phyloP scores from a whole-genome alignment of 2,329 filamentous ascomycete species.

The Huntiella moniliformis region DNA sequence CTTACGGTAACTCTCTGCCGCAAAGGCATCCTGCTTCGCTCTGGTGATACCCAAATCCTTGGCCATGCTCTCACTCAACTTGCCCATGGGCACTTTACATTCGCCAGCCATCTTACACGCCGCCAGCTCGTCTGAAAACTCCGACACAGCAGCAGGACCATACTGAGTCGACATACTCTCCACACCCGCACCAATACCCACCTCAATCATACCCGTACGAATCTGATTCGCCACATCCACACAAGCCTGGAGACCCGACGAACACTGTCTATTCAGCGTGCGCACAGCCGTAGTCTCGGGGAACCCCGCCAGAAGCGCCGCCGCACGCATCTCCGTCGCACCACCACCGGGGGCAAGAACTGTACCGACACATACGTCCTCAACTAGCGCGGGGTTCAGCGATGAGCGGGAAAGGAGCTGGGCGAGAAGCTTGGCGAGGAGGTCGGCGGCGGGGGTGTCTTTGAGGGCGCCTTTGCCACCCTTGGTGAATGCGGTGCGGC shows the following conservation, averaged over 20 bases:
- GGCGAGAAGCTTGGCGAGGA: slow-evolving; percentile 69
- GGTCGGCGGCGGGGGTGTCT: slow-evolving; percentile 72
- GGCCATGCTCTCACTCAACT: slow-evolving; percentile 87
- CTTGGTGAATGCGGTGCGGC: slow-evolving; percentile 82
- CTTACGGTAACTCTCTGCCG: slow-evolving; percentile 82
- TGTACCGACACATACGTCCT: slow-evolving; percentile 81
- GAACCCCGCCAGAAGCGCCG: slow-evolving; percentile 77
- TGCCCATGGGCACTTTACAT: slow-evolving; percentile 96
- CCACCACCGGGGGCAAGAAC: slow-evolving; percentile 86
- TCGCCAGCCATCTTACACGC: slow-evolving; percentile 65
- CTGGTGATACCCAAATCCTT: slow-evolving; percentile 60
- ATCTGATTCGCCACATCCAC: slow-evolving; percentile 92
- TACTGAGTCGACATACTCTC: slow-evolving; percentile 94
- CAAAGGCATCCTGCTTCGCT: slow-evolving; percentile 72
- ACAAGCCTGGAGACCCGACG: slow-evolving; percentile 76
- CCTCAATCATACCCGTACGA: slow-evolving; percentile 76
- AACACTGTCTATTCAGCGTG: slow-evolving; percentile 86
- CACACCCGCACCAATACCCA: slow-evolving; percentile 84
- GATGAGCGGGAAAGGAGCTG: slow-evolving; percentile 66
- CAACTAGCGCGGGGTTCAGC: slow-evolving; percentile 73
- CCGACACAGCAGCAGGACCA: slow-evolving; percentile 70
- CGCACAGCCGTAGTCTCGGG: slow-evolving; percentile 70
- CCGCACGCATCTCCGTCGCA: slow-evolving; percentile 91
- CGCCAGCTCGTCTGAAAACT: slow-evolving; percentile 83
- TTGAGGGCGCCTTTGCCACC: slow-evolving; percentile 90